These are phyloP conservation scores for Microbotryum intermedium DNA, from an alignment of 1,284 basidiomycete genomes.

Conservation along the genomic window DNA sequence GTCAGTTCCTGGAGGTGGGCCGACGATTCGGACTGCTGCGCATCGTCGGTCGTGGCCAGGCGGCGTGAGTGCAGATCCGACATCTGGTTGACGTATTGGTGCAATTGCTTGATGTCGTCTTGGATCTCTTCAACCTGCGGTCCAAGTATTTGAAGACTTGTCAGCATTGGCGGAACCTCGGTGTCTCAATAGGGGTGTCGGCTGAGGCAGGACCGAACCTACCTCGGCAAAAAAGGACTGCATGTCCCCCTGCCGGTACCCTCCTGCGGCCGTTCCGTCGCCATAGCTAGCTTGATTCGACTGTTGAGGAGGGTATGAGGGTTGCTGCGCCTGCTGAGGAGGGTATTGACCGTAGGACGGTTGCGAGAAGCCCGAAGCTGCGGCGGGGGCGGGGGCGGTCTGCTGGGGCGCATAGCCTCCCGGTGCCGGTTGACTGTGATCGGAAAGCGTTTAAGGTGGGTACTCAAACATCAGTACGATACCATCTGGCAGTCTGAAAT, in stretches of 20 bases:
- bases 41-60: constrained; percentile 32
- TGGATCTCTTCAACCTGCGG: constrained; percentile 31
- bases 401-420: too few species aligned
- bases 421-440: too few species aligned
- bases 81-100: constrained; percentile 29
- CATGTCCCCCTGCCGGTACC: constrained; percentile 9
- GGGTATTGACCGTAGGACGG: neutral
- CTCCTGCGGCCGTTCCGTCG: neutral
- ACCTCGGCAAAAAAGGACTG: constrained; percentile 28
- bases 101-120: constrained; percentile 30
- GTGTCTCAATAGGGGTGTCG: neutral
- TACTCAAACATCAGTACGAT: too few species aligned
- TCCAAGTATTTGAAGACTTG: neutral
- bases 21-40: constrained; percentile 25
- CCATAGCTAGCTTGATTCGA: constrained; percentile 20
- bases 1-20: constrained; percentile 29
- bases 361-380: too few species aligned
- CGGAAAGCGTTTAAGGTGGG: too few species aligned
- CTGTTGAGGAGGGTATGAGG: constrained; percentile 5
- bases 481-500: too few species aligned
- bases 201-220: neutral
- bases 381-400: too few species aligned
- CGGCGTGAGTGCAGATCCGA: constrained; percentile 31
- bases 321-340: neutral
- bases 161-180: neutral